Evolutionary conservation across 441 rosid genomes (phyloP).

Genomic region (Flueggea neowawraea): DNA sequence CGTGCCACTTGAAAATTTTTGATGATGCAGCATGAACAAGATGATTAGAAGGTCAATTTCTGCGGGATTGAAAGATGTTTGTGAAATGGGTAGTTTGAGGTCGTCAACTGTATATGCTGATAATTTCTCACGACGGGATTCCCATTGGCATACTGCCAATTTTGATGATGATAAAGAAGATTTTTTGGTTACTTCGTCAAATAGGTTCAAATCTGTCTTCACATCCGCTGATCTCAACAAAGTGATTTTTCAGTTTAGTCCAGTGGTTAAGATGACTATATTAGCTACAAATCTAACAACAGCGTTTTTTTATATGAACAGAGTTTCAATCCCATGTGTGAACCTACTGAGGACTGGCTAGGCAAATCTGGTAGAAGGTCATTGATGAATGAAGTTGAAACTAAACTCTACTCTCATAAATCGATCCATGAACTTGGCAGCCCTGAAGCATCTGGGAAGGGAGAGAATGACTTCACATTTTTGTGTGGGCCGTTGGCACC

Average conservation of each 20-base stretch:
- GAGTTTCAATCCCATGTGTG: conserved; percentile 92
- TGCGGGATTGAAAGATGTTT: conserved; percentile 48
- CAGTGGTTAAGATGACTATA: conserved; percentile 11
- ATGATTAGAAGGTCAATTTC: conserved; percentile 34
- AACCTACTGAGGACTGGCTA: conserved; percentile 51
- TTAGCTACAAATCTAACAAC: conserved; percentile 6
- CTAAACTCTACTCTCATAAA: conserved; percentile 35
- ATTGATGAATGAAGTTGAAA: conserved; percentile 31
- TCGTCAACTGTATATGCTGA: conserved; percentile 42
- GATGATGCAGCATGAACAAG: conserved; percentile 43
- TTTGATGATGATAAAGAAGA: conserved; percentile 66
- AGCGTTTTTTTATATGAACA: conserved; percentile 31
- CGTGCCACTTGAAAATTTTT: conserved; percentile 12
- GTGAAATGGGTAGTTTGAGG: conserved; percentile 59
- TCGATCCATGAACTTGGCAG: conserved; percentile 24
- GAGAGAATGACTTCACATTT: conserved; percentile 34
- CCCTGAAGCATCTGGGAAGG: conserved; percentile 33
- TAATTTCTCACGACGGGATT: conserved; percentile 26
- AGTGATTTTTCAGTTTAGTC: conserved; percentile 35
- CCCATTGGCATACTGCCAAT: no score
- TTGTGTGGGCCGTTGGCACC: conserved; percentile 44
- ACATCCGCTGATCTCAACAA: conserved; percentile 63
- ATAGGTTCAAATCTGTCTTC: conserved; percentile 42
- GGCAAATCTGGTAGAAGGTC: conserved; percentile 49
- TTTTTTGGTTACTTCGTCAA: conserved; percentile 46